Percentiles rank a stretch among this genome's conserved stretches.
Evolutionary conservation across 1,284 basidiomycete species (phyloP).

Genomic region (Austropuccinia psidii): DNA sequence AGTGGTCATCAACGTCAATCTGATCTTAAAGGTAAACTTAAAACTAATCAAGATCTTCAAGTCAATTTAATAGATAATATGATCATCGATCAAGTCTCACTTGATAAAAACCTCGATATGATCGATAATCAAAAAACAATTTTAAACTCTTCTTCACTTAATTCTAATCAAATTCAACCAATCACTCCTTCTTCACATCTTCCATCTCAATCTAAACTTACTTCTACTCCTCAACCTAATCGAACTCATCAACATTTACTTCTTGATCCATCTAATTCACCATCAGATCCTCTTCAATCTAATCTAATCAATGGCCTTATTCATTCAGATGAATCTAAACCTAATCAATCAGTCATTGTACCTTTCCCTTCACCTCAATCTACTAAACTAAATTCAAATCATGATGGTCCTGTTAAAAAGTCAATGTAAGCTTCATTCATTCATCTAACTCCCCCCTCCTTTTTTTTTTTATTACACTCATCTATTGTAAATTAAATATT

Average conservation of each 20-base stretch:
- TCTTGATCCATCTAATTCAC: not conserved
- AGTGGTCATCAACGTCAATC: not conserved
- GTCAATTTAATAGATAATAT: too few species aligned
- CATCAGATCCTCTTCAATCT: not conserved
- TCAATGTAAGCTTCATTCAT: not conserved
- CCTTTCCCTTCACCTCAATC: conserved; percentile 23
- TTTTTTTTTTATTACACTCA: not conserved
- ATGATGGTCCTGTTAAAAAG: not conserved
- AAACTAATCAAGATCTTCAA: too few species aligned
- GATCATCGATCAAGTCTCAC: too few species aligned
- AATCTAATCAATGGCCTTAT: not conserved
- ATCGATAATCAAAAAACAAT: too few species aligned
- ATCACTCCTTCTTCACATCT: not conserved
- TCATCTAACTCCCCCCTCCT: not conserved
- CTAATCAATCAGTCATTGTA: not conserved
- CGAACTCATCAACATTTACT: conserved; percentile 4
- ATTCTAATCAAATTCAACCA: not conserved
- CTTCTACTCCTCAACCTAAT: conserved; percentile 20
- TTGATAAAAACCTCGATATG: too few species aligned
- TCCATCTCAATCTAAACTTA: not conserved
- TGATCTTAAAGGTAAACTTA: too few species aligned
- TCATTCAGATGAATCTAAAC: not conserved
- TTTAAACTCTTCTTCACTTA: too few species aligned
- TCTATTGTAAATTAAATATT: too few species aligned
- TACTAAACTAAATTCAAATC: not conserved